These are phyloP conservation scores for Clitopilus hobsonii DNA, from an alignment of 768 basidiomycete species.

Conservation along the genomic window DNA sequence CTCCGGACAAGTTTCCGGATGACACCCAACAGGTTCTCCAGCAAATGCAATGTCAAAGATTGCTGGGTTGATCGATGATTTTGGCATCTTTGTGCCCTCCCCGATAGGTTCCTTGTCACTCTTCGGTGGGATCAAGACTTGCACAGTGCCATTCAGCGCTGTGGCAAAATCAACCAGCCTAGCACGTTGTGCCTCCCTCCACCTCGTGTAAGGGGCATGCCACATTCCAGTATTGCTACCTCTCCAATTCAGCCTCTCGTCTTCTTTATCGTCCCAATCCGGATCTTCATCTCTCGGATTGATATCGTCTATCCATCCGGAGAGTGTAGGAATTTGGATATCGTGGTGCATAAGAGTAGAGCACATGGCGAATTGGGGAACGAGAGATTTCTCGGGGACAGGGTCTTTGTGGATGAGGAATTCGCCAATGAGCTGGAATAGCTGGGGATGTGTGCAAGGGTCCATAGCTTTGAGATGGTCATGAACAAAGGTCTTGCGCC, in stretches of 20 bases:
- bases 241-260: conserved; percentile 54
- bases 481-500: conserved; percentile 28
- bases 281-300: conserved; percentile 37
- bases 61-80: conserved; percentile 32
- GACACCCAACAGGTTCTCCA: conserved; percentile 34
- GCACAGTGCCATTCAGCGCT: conserved; percentile 22
- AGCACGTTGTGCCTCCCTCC: conserved; percentile 38
- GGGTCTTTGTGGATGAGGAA: conserved; percentile 32
- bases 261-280: conserved; percentile 51
- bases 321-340: conserved; percentile 34
- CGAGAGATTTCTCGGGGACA: conserved; percentile 20
- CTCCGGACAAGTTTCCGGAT: conserved; percentile 29
- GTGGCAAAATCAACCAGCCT: conserved; percentile 33
- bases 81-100: conserved; percentile 17
- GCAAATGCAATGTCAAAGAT: conserved; percentile 51
- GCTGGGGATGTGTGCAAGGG: conserved; percentile 29
- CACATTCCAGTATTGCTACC: conserved; percentile 59
- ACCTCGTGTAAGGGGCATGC: conserved; percentile 26
- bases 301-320: conserved; percentile 30
- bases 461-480: conserved; percentile 34
- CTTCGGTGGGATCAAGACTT: conserved; percentile 22
- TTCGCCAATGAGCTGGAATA: conserved; percentile 31
- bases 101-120: conserved; percentile 22
- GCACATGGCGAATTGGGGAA: conserved; percentile 40
- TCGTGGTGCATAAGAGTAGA: conserved; percentile 39